These are phyloP conservation scores for Litchi chinensis DNA, from an alignment of 345 rosid genomes.

Conservation along the genomic window DNA sequence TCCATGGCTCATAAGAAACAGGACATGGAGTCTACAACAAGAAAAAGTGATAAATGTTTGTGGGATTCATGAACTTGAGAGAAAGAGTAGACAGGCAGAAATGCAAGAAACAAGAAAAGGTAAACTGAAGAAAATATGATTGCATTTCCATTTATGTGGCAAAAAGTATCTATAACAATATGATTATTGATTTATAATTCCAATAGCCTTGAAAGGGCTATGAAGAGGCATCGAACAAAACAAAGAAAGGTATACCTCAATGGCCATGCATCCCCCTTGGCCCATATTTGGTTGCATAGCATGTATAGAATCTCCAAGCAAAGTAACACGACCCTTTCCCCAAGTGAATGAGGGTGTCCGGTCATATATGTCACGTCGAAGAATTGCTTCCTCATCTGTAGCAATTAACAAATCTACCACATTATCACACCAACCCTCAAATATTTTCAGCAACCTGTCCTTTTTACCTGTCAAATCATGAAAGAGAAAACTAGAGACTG, in stretches of 20 bases:
- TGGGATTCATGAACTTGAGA: not conserved
- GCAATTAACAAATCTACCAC: constrained; percentile 72
- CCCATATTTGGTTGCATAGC: constrained; percentile 98
- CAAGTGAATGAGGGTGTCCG: constrained; percentile 67
- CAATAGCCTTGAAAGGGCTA: not conserved
- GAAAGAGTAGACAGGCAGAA: not conserved
- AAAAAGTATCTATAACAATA: not conserved
- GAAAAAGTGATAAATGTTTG: not conserved
- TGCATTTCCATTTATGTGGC: not conserved
- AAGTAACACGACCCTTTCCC: constrained; percentile 92
- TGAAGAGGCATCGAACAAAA: constrained; percentile 1
- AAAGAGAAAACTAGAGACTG: constrained; percentile 3
- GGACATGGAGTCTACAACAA: too few species aligned
- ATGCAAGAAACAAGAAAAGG: not conserved
- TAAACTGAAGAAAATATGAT: not conserved
- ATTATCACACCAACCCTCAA: constrained; percentile 92
- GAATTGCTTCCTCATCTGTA: constrained; percentile 77
- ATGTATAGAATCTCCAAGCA: constrained; percentile 92
- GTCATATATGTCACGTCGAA: constrained; percentile 91
- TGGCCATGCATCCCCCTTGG: constrained; percentile 99
- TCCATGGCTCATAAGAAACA: not conserved
- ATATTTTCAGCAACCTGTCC: constrained; percentile 80
- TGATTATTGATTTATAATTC: not conserved
- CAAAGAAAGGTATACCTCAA: constrained; percentile 60
- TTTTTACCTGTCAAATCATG: constrained; percentile 57